Conservation (phyloP, 2,329 filamentous ascomycete genomes). For the Teratosphaeria pseudoeucalypti region DNA sequence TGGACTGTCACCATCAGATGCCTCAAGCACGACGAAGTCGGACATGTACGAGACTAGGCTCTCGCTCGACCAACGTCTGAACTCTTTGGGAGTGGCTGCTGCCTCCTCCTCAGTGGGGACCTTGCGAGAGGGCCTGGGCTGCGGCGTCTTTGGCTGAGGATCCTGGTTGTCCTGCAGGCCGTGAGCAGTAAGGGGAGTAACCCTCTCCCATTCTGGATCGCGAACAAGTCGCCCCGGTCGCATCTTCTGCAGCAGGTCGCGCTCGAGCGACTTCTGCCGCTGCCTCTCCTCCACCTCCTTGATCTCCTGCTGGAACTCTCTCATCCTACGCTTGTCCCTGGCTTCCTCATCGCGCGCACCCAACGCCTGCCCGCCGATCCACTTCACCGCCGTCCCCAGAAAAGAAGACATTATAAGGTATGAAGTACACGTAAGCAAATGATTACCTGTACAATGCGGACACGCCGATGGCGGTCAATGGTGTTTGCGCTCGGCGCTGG, state of each 20-base stretch:
- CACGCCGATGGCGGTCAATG: neutral
- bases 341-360: neutral
- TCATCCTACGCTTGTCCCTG: neutral
- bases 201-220: neutral
- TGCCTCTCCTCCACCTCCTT: neutral
- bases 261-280: neutral
- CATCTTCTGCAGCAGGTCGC: neutral
- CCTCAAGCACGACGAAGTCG: neutral
- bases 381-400: neutral
- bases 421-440: neutral
- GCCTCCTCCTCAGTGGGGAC: neutral
- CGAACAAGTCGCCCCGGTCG: neutral
- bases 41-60: neutral
- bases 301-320: neutral
- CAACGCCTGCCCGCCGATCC: neutral
- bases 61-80: neutral
- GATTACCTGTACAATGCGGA: neutral
- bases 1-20: neutral
- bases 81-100: neutral
- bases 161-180: neutral
- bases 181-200: neutral
- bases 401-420: neutral
- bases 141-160: neutral
- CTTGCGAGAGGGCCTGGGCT: neutral
- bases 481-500: neutral